Percentiles rank a stretch among this genome's conserved stretches.
Evolutionary conservation across 2,329 filamentous ascomycete genomes (phyloP).

Genomic region (Epicoccum nigrum): DNA sequence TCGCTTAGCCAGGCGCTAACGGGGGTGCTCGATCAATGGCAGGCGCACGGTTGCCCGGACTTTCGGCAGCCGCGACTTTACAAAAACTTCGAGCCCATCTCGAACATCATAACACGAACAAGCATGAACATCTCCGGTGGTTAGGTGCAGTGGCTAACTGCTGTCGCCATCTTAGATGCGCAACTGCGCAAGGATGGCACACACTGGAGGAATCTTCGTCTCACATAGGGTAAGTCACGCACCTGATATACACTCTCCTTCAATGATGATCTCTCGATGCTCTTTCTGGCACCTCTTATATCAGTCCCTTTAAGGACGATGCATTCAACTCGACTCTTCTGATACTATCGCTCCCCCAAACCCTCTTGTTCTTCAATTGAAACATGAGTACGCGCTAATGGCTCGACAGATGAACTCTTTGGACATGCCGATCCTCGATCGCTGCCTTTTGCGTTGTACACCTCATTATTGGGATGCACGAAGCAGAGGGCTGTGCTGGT

Average conservation of each 20-base stretch:
- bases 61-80: slow-evolving; percentile 3
- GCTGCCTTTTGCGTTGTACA: slow-evolving; percentile 16
- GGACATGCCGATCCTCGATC: neutral
- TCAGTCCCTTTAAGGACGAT: slow-evolving; percentile 49
- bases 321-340: slow-evolving; percentile 48
- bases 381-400: slow-evolving; percentile 2
- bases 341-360: slow-evolving; percentile 23
- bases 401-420: neutral
- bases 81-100: slow-evolving; percentile 12
- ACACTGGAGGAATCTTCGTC: neutral
- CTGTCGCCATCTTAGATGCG: neutral
- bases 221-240: slow-evolving; percentile 2
- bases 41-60: slow-evolving; percentile 12
- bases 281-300: slow-evolving; percentile 86
- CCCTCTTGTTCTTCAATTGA: neutral
- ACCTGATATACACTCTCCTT: neutral
- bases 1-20: slow-evolving; percentile 18
- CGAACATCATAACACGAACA: slow-evolving; percentile 3
- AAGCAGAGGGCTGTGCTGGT: slow-evolving; percentile 6
- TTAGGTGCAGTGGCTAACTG: neutral
- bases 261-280: slow-evolving; percentile 32
- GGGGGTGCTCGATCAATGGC: slow-evolving; percentile 4
- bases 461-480: neutral
- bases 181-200: neutral
- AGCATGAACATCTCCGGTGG: neutral